Conservation (phyloP, 2,329 filamentous ascomycete species). For the Thielaviopsis cerberus region DNA sequence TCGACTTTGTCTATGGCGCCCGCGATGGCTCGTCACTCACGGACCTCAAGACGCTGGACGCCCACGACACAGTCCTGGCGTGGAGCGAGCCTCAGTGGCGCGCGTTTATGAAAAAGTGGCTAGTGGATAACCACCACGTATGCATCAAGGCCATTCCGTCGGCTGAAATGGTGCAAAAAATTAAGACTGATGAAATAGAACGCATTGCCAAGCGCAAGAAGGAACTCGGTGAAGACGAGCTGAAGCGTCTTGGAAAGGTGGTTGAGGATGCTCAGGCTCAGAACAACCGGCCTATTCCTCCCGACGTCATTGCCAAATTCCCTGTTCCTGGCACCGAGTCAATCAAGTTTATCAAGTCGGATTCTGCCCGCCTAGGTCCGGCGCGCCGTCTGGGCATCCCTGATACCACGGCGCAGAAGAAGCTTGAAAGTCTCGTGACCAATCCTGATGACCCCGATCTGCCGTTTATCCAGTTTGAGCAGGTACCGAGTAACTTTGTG, state of each 20-base stretch:
- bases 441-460: slow-evolving; percentile 6
- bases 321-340: slow-evolving; percentile 69
- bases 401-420: slow-evolving; percentile 51
- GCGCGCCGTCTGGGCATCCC: slow-evolving; percentile 52
- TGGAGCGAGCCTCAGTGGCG: slow-evolving; percentile 82
- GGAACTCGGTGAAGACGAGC: slow-evolving; percentile 61
- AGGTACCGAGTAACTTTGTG: slow-evolving; percentile 84
- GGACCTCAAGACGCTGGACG: slow-evolving; percentile 35
- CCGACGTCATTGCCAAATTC: slow-evolving; percentile 63
- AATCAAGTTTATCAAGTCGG: slow-evolving; percentile 84
- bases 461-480: slow-evolving; percentile 81
- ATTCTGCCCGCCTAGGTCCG: slow-evolving; percentile 63
- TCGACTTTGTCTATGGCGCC: slow-evolving; percentile 77
- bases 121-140: slow-evolving; percentile 68
- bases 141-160: slow-evolving; percentile 82
- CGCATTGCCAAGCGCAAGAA: slow-evolving; percentile 63
- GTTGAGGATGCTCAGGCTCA: slow-evolving; percentile 70
- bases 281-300: slow-evolving; percentile 75
- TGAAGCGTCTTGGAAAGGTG: slow-evolving; percentile 54
- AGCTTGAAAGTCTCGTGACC: slow-evolving; percentile 47
- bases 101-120: slow-evolving; percentile 62
- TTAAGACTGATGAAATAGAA: slow-evolving; percentile 64
- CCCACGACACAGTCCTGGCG: slow-evolving; percentile 50
- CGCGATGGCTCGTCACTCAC: slow-evolving; percentile 62
- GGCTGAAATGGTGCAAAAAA: slow-evolving; percentile 53